Base-by-base conservation (phyloP, 306 rosid genomes). In the Arachis hypogaea region DNA sequence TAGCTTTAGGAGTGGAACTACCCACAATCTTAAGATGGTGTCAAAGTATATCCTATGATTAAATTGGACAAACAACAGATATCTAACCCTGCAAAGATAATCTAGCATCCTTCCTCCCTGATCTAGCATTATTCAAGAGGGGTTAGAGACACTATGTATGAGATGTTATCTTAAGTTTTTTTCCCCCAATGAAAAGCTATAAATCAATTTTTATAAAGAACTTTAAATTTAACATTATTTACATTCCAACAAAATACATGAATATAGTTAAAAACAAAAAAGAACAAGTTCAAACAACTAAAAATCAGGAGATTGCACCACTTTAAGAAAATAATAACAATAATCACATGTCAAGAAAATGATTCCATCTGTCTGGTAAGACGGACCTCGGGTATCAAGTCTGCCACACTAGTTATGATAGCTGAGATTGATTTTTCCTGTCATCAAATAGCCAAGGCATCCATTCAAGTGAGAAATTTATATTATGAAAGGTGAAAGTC, bases 371-470 rank as follows among this genome's bases (percentile, higher is more conserved):
- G 2, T 62, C 58, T 51, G 45, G 71, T 71, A 40, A 79, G 71
- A 82, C 91, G 73, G 83, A 93, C 98, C 98, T 94, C 91, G 28
- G 98, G 98, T 81, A 94, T 83, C 94, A 94, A 82, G 89, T 84
- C 88, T 30, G 90, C 88, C 66, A 88, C 96, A 46, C 86, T 82
- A 77, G 86, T 86, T 80, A 94, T 79, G 75, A 88, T 86, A 49
- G 93, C 85, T 45, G 98, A 91, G 79, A 94, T 80, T 64, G 98
- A 94, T 66, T 87, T 87, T 84, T 91, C 97, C 98, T 91, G 94
- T 69, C 75, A 81, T 33, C 63, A 82, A 82, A 72, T 69, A 50
- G 79, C n/a, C 61, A 66, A 49, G 59, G 78, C 60, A 72, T 41
- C 43, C 66, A 51, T 73, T 72, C 72, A 63, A 45, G 51, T 59